Conservation (phyloP, 352 stramenopile species). For the Phytopythium litorale region DNA sequence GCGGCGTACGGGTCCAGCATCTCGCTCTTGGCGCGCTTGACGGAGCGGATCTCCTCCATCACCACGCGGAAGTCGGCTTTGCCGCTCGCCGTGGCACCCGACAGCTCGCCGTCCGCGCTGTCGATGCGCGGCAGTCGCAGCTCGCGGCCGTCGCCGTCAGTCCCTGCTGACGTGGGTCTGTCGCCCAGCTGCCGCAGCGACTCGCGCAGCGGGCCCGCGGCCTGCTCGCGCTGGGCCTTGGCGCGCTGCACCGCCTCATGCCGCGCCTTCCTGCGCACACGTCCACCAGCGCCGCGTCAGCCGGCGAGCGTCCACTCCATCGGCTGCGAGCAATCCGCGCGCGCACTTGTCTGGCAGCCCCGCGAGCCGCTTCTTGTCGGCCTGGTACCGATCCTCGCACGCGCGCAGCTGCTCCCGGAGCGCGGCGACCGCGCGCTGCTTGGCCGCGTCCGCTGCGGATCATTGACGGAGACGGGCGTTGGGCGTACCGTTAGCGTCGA, state of each 20-base stretch:
- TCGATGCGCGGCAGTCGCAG: conserved; percentile 13
- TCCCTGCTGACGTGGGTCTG: background rate
- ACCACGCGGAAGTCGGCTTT: conserved; percentile 33
- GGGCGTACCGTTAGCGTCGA: background rate
- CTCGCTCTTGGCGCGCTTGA: conserved; percentile 32
- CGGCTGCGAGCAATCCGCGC: background rate
- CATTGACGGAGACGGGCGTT: background rate
- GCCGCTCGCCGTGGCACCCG: conserved; percentile 2
- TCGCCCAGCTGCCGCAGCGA: conserved; percentile 18
- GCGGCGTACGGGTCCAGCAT: conserved; percentile 45
- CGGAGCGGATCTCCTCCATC: conserved; percentile 36
- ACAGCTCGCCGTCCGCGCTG: background rate
- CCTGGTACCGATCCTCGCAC: conserved; percentile 36
- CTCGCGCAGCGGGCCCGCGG: conserved; percentile 17
- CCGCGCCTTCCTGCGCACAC: conserved; percentile 27
- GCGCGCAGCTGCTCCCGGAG: conserved; percentile 31
- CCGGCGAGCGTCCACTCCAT: background rate
- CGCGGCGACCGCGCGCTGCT: background rate
- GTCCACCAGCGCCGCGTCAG: conserved; percentile 4
- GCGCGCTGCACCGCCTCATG: conserved; percentile 38
- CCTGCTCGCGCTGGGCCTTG: conserved; percentile 29
- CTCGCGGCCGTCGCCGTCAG: conserved; percentile 4
- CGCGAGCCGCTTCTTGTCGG: conserved; percentile 41
- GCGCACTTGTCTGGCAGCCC: conserved; percentile 50
- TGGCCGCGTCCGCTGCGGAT: background rate